Evolutionary conservation across 2,329 filamentous ascomycete genomes (phyloP).

Genomic region (Lachnellula subtilissima): DNA sequence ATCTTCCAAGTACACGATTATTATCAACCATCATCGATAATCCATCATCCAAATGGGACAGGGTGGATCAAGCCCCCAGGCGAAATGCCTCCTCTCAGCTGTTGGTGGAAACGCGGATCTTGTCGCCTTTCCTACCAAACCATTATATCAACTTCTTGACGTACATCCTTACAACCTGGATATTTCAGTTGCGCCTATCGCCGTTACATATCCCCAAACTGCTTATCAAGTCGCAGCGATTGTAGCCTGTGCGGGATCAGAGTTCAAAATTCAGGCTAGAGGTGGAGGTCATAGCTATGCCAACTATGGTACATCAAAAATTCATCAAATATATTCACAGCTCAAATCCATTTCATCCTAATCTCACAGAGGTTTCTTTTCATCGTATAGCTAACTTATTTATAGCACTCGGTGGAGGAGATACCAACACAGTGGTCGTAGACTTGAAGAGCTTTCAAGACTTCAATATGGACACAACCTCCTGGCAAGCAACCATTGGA

Average conservation of each 20-base stretch:
- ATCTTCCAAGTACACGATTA: neutral
- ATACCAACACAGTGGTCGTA: slow-evolving; percentile 47
- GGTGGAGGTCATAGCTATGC: slow-evolving; percentile 51
- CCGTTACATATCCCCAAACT: slow-evolving; percentile 26
- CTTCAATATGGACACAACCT: slow-evolving; percentile 48
- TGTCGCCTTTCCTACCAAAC: slow-evolving; percentile 18
- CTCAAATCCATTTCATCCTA: neutral
- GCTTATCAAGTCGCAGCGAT: slow-evolving; percentile 37
- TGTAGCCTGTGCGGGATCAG: slow-evolving; percentile 40
- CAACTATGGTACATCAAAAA: slow-evolving; percentile 32
- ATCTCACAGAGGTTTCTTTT: too few relatives aligned
- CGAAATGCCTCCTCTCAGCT: slow-evolving; percentile 4
- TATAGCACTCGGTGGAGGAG: slow-evolving; percentile 43
- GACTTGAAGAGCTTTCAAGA: slow-evolving; percentile 50
- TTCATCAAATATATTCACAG: neutral
- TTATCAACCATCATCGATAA: neutral
- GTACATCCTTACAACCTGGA: slow-evolving; percentile 24
- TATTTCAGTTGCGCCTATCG: slow-evolving; percentile 17
- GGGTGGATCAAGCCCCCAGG: neutral
- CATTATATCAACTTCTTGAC: slow-evolving; percentile 14
- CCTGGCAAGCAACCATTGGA: slow-evolving; percentile 52
- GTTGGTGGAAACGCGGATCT: slow-evolving; percentile 14
- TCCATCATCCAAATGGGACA: neutral
- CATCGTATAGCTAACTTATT: neutral
- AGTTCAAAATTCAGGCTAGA: slow-evolving; percentile 44